Evolutionary conservation across 306 rosid genomes (phyloP), one percentile per base, ranked within the genome.

Genomic region (Pachyrhizus erosus): DNA sequence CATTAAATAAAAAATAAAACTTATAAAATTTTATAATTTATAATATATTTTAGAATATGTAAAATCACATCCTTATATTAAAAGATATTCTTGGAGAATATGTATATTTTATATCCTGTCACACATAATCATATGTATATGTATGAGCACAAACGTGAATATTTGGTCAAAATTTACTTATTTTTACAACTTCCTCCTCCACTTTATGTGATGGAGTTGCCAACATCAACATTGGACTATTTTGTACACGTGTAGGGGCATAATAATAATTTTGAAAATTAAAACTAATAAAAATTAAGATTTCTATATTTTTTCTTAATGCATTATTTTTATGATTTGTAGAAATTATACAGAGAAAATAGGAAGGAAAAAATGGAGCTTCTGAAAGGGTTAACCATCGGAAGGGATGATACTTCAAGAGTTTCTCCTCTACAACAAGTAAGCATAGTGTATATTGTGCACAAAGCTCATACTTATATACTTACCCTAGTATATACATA

Each of bases 331-430:
- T 43, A 17, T 70, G 85, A 45, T 42, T 34, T 29, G 65, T 85
- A 96, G 99, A 92, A 85, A 84, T 75, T 93, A 83, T 96, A 93
- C 90, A n/a, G 87, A 0, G 90, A 89, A 14, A 89, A 92, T 60
- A 89, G 97, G 84, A 84, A 81, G 82, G 96, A 96, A 39, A 93
- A 93, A 87, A 69, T 89, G 88, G 96, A 93, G 82, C 98, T 96
- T 58, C 78, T 96, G 10, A 73, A 84, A 66, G 96, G 92, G 13
- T 21, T 93, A 27, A 86, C 96, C 1, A 60, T 91, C 7, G 98
- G 96, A 70, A 75, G 61, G 49, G 89, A 89, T 11, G 97, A 91
- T 9, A 70, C 82, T 2, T 4, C 78, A 24, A 84, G 62, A 68
- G 58, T 93, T 75, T 81, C 88, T 65, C 93, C 98, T 60, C 91